Percentiles rank a stretch among this genome's conserved stretches.
Conservation (phyloP, 192 early-diverging fungal genomes). For the Backusella tarrabulga region DNA sequence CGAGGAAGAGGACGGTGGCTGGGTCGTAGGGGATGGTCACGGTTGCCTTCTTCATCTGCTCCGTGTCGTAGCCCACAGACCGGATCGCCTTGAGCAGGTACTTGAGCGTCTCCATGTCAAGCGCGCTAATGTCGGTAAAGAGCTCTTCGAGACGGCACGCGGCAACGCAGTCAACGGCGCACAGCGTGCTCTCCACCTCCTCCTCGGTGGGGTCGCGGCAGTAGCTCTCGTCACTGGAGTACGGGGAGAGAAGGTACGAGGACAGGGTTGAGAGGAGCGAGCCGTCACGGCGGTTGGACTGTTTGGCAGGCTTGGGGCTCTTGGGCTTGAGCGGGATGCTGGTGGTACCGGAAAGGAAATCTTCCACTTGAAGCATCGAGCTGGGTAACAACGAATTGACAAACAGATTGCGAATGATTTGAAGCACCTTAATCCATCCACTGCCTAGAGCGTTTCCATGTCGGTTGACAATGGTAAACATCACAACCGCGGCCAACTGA, state of each 20-base stretch:
- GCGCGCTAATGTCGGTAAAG: conserved; percentile 68
- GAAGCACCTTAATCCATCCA: conserved; percentile 75
- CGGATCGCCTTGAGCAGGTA: conserved; percentile 58
- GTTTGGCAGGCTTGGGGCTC: conserved; percentile 33
- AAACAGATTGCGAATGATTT: conserved; percentile 76
- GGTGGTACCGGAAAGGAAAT: conserved; percentile 68
- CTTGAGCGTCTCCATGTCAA: conserved; percentile 65
- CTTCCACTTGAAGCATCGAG: conserved; percentile 65
- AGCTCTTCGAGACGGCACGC: conserved; percentile 72
- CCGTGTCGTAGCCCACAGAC: conserved; percentile 39
- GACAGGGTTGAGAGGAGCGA: conserved; percentile 78
- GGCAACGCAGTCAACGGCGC: conserved; percentile 64
- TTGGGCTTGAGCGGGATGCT: conserved; percentile 62
- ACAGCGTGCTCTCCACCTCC: conserved; percentile 65
- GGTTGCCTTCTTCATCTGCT: conserved; percentile 12
- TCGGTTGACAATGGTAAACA: conserved; percentile 73
- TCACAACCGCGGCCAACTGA: conserved; percentile 88
- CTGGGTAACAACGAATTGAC: conserved; percentile 71
- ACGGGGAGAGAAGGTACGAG: conserved; percentile 71
- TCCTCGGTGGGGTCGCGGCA: conserved; percentile 66
- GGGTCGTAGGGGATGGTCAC: conserved; percentile 53
- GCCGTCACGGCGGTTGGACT: conserved; percentile 48
- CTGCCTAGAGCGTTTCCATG: conserved; percentile 64
- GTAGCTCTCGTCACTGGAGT: conserved; percentile 49
- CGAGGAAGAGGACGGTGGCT: conserved; percentile 71